These are phyloP conservation scores for Geosmithia flava DNA, from an alignment of 2,329 filamentous ascomycete species.

Conservation along the genomic window DNA sequence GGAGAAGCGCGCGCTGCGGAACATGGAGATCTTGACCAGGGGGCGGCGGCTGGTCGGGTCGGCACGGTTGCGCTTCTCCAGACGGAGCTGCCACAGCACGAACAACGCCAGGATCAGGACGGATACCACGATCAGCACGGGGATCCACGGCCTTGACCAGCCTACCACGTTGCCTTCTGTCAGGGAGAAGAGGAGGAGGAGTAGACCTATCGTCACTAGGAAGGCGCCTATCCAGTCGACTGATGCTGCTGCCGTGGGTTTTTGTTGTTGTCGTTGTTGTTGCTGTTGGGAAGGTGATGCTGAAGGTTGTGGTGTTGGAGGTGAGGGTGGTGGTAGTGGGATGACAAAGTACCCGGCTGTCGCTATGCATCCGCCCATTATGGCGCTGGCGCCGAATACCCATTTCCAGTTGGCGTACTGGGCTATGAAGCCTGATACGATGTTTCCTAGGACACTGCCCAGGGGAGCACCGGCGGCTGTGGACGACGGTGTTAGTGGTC, in stretches of 20 bases:
- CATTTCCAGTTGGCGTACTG: slow-evolving; percentile 53
- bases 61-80: slow-evolving; percentile 11
- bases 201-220: slow-evolving; percentile 47
- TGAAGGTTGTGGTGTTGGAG: not conserved
- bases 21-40: slow-evolving; percentile 56
- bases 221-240: slow-evolving; percentile 57
- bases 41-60: slow-evolving; percentile 24
- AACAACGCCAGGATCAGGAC: slow-evolving; percentile 43
- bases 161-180: slow-evolving; percentile 59
- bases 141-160: slow-evolving; percentile 52
- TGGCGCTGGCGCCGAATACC: slow-evolving; percentile 53
- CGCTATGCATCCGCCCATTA: slow-evolving; percentile 44
- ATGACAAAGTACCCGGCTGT: slow-evolving; percentile 46
- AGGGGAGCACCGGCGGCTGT: slow-evolving; percentile 50
- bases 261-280: not conserved
- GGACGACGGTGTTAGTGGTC: not conserved
- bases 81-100: slow-evolving; percentile 44
- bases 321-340: slow-evolving; percentile 30
- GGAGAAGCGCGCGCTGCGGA: slow-evolving; percentile 45
- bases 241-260: slow-evolving; percentile 14
- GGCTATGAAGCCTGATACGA: slow-evolving; percentile 50
- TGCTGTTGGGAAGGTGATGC: not conserved
- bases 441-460: slow-evolving; percentile 52
- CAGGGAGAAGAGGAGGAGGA: slow-evolving; percentile 53
- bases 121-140: slow-evolving; percentile 44